Evolutionary conservation across 2,329 filamentous ascomycete species (phyloP), one percentile per base, ranked within the genome.

Genomic region (Clonostachys rosea): DNA sequence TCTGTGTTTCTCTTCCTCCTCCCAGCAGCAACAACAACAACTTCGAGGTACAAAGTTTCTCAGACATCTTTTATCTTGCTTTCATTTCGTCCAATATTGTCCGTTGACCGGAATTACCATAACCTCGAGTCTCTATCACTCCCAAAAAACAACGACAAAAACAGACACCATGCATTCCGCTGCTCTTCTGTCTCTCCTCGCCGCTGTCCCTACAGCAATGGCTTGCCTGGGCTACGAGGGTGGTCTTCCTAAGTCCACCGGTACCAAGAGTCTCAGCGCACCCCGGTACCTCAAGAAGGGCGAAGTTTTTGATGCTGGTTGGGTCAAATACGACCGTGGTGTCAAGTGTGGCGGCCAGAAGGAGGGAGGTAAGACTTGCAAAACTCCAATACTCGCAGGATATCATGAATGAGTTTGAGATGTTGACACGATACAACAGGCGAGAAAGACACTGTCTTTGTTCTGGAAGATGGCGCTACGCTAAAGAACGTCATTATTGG

Each of bases 401-500:
- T 18, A 42, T 20, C 17, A 12, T n/a, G 17, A 18, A 24, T 42
- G 16, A 14, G 8, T 14, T 14, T 7, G 20, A 42, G 6, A 42
- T 17, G 8, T 12, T 13, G 16, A 14, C 40, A 14, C 13, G 36
- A 30, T 10, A 30, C 3, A 10, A 30, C 20, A 42, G 50, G 51
- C 3, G 43, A 48, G 42, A 24, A 47, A 12, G 56, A 52, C 44
- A 72, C 76, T 41, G 74, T 79, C 57, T 79, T 79, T 67, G 64
- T 74, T 50, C 63, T 80, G 45, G 65, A 71, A 57, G 62, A 69
- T 44, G 75, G 75, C 30, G 76, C 69, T 24, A 74, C 67, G 17
- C 61, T 79, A 17, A 70, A 66, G 51, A 78, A 78, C 54, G 74
- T 73, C 57, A 76, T 79, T 55, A 78, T 78, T 44, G 74, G 76